Base-by-base conservation (phyloP, 768 basidiomycete species). In the Serendipita sp. region DNA sequence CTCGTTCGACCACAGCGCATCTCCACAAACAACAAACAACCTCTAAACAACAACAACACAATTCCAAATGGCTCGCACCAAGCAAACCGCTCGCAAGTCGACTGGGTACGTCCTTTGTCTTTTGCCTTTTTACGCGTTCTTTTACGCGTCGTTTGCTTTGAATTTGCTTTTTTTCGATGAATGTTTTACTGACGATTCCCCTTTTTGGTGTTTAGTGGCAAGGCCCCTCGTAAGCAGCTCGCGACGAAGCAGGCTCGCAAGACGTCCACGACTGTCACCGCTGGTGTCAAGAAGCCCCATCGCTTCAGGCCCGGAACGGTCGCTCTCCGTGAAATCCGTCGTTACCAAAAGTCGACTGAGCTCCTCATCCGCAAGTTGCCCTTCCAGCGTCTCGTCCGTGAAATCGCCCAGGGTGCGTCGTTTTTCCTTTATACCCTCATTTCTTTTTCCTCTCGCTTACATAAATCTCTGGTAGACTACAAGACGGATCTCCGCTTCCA, bases 271-370 rank as follows among this genome's bases (percentile, higher is more conserved):
- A 45, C 17, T 13, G 76, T 78, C 50, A 72, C 81, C 66, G 82
- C 82, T 71, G 83, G 83, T 72, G 83, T 88, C 72, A 88, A 87
- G 82, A 86, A 86, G 75, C 85, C 85, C 67, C 85, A 86, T 82
- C 81, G 86, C 63, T 87, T 86, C 79, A 80, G 83, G 73, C 85
- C 85, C 63, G 85, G 85, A 72, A 86, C 84, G 53, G 84, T 87
- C 72, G 85, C 85, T 68, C 80, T 87, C 64, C 82, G 84, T 75
- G 84, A 87, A 75, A 86, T 86, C 68, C 75, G 84, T 61, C 65
- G 67, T 30, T 74, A 75, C 72, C 73, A 73, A 66, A 77, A 77
- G 70, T 77, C 76, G 60, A 79, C 78, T 66, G 78, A 79, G 70
- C 74, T 79, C 66, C 71, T 79, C 65, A 79, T 79, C 73, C 70